These are phyloP conservation scores for Metrosideros polymorpha DNA, from an alignment of 441 rosid species.

Conservation along the genomic window DNA sequence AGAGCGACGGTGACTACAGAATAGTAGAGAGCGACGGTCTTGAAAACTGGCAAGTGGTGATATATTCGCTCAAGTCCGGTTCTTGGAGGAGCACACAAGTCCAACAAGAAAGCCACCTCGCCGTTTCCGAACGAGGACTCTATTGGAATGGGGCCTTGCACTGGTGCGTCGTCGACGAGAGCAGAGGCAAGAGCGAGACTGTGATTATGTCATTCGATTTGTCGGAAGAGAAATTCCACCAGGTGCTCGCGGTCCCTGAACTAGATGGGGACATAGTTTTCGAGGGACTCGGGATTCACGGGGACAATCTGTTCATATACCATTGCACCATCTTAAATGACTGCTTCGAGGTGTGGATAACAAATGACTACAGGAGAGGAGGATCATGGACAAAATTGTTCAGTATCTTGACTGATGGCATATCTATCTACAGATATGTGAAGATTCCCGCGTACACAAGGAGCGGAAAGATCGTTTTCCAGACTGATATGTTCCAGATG, in stretches of 20 bases:
- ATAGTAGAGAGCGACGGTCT: neutral
- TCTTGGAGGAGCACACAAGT: neutral
- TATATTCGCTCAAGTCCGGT: neutral
- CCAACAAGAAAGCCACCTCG: neutral
- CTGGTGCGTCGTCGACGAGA: neutral
- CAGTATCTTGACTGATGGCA: neutral
- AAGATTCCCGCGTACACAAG: neutral
- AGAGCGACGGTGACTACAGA: neutral
- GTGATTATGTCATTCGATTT: neutral
- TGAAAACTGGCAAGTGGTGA: neutral
- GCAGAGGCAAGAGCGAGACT: accelerated
- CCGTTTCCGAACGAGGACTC: neutral
- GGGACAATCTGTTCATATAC: neutral
- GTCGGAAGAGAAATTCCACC: neutral
- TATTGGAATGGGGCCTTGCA: neutral
- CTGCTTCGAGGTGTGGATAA: neutral
- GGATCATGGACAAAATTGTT: neutral
- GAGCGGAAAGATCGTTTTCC: neutral
- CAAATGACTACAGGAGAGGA: neutral
- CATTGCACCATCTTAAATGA: neutral
- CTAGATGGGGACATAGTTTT: neutral
- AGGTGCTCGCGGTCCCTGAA: neutral
- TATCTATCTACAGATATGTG: no score
- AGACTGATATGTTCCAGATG: neutral
- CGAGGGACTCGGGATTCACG: neutral